phyloP scores from a whole-genome alignment of 2,329 filamentous ascomycete species.

The Macrophomina phaseolina region DNA sequence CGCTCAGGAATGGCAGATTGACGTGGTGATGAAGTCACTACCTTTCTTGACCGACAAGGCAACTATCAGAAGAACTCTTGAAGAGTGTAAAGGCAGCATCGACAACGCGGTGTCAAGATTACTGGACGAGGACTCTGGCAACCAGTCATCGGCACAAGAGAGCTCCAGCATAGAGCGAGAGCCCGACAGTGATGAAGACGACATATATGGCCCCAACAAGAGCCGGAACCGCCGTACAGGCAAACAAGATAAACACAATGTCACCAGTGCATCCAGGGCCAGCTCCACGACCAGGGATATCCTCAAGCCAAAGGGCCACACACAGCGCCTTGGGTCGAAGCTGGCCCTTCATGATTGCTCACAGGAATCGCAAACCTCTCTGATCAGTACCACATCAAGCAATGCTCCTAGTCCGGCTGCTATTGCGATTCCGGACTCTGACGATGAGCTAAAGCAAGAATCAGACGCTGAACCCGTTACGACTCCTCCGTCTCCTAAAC shows the following conservation, averaged over 20 bases:
- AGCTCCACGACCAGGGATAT: slow-evolving; percentile 12
- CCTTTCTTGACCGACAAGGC: slow-evolving; percentile 57
- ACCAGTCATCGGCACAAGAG: slow-evolving; percentile 52
- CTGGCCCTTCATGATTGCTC: slow-evolving; percentile 4
- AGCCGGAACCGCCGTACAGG: slow-evolving; percentile 10
- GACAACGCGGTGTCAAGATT: slow-evolving; percentile 59
- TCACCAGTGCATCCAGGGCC: slow-evolving; percentile 18
- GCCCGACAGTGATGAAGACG: slow-evolving; percentile 57
- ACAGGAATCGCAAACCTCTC: neutral
- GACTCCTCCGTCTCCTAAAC: slow-evolving; percentile 4
- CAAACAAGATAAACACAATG: neutral
- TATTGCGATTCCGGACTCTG: slow-evolving; percentile 14
- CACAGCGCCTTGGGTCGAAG: slow-evolving; percentile 4
- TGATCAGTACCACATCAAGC: neutral
- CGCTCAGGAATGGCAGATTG: slow-evolving; percentile 62
- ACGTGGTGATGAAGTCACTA: slow-evolving; percentile 58
- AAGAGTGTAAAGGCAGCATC: slow-evolving; percentile 60
- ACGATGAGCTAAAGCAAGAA: neutral
- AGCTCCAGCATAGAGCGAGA: slow-evolving; percentile 59
- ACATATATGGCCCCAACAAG: slow-evolving; percentile 57
- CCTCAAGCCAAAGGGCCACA: slow-evolving; percentile 17
- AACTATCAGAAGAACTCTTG: slow-evolving; percentile 59
- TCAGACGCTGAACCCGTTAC: slow-evolving; percentile 16
- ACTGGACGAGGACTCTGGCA: slow-evolving; percentile 52
- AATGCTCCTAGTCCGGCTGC: neutral